phyloP scores from a whole-genome alignment of 306 rosid species.

The Quercus ilex region DNA sequence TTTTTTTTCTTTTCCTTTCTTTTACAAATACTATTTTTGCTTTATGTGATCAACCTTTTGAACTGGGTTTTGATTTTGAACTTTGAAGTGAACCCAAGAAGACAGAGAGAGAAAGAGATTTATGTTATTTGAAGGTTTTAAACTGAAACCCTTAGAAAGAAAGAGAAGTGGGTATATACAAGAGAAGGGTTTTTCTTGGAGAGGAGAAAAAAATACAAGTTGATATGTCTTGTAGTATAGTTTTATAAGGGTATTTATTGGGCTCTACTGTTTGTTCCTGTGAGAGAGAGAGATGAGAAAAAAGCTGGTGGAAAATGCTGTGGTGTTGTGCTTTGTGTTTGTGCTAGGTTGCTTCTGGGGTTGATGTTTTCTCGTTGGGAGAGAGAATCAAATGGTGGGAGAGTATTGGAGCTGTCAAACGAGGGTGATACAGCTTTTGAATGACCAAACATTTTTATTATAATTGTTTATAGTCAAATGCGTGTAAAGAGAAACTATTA shows the following conservation, averaged over 20 bases:
- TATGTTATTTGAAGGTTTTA: too few species aligned
- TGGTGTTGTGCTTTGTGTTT: too few species aligned
- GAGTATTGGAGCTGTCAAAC: conserved; percentile 20
- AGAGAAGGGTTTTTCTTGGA: neutral
- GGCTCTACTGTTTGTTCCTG: neutral
- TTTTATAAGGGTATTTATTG: neutral
- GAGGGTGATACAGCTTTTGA: neutral
- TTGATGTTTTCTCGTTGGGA: neutral
- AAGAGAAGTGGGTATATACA: neutral
- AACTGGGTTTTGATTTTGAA: neutral
- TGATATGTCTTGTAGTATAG: neutral
- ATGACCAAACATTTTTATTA: too few species aligned
- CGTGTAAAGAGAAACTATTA: neutral
- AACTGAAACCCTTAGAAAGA: neutral
- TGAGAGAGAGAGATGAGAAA: neutral
- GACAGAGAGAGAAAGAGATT: neutral
- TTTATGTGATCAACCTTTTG: neutral
- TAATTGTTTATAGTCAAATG: neutral
- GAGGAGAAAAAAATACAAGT: neutral
- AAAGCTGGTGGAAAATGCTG: neutral
- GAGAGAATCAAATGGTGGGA: neutral
- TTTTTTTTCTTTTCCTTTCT: neutral
- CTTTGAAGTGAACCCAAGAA: neutral
- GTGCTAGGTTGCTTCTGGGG: neutral
- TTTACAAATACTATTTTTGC: neutral